phyloP scores from a whole-genome alignment of 1,284 basidiomycete species.

The Trametes pubescens region DNA sequence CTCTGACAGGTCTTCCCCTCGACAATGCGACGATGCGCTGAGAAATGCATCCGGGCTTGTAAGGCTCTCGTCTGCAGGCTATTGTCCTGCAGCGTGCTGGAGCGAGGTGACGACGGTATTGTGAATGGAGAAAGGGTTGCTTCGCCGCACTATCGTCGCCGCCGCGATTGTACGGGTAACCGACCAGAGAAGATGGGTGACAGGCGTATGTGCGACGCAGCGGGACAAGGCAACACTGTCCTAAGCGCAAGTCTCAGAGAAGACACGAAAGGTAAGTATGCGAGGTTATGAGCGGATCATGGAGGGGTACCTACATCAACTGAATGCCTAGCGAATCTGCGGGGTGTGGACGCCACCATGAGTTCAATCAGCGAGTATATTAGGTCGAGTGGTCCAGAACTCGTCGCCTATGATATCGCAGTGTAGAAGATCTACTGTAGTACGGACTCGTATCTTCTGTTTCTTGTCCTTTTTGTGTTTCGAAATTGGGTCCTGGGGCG shows the following conservation, averaged over 20 bases:
- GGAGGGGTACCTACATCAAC: background rate
- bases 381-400: slow-evolving; percentile 74
- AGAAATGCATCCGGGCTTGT: background rate
- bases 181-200: too few relatives aligned
- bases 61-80: background rate
- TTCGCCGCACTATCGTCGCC: too few relatives aligned
- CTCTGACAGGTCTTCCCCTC: background rate
- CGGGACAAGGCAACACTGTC: too few relatives aligned
- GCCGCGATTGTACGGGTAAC: too few relatives aligned
- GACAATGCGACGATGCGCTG: background rate
- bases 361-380: slow-evolving; percentile 48
- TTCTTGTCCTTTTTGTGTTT: slow-evolving; percentile 22
- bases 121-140: too few relatives aligned
- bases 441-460: slow-evolving; percentile 47
- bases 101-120: too few relatives aligned
- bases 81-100: too few relatives aligned
- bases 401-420: slow-evolving; percentile 85
- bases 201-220: too few relatives aligned
- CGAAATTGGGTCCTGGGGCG: background rate
- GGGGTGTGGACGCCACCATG: background rate
- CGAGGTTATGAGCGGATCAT: too few relatives aligned
- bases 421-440: slow-evolving; percentile 67
- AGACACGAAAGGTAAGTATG: too few relatives aligned
- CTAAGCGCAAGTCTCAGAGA: too few relatives aligned
- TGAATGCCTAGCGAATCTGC: background rate